Conservation (phyloP, 129 eudicot genomes). For the Kitagawia praeruptora region DNA sequence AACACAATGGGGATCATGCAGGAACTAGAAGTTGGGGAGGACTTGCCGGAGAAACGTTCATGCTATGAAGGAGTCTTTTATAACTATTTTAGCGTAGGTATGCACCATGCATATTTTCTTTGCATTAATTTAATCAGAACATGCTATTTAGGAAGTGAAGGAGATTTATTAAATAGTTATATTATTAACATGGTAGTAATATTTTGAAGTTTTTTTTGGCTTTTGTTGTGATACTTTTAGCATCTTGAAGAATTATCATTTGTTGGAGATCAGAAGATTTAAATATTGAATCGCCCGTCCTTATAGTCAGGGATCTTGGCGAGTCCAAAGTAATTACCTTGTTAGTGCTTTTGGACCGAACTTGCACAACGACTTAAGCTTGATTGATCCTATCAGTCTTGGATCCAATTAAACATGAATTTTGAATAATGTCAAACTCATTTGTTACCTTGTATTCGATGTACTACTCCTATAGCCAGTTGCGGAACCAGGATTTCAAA, state of each 20-base stretch:
- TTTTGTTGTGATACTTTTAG: background rate
- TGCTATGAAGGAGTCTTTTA: slow-evolving; percentile 88
- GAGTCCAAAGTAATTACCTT: background rate
- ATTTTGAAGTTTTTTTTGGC: background rate
- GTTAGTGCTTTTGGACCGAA: background rate
- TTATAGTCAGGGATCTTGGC: background rate
- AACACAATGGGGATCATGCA: slow-evolving; percentile 22
- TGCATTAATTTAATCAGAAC: background rate
- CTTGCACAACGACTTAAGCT: background rate
- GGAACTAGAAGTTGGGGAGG: slow-evolving; percentile 55
- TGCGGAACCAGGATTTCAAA: no score
- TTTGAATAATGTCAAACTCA: background rate
- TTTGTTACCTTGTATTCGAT: background rate
- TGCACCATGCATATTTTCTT: slow-evolving; percentile 5
- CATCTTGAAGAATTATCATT: background rate
- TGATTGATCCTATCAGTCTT: background rate
- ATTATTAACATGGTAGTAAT: background rate
- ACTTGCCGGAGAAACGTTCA: slow-evolving; percentile 53
- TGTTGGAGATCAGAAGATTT: background rate
- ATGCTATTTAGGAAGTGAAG: background rate
- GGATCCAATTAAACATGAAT: background rate
- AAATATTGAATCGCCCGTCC: background rate
- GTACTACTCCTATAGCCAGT: background rate
- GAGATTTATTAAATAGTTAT: background rate
- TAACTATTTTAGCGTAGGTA: slow-evolving; percentile 94